Conservation (phyloP, 257 asterid genomes). For the Przewalskia tangutica region DNA sequence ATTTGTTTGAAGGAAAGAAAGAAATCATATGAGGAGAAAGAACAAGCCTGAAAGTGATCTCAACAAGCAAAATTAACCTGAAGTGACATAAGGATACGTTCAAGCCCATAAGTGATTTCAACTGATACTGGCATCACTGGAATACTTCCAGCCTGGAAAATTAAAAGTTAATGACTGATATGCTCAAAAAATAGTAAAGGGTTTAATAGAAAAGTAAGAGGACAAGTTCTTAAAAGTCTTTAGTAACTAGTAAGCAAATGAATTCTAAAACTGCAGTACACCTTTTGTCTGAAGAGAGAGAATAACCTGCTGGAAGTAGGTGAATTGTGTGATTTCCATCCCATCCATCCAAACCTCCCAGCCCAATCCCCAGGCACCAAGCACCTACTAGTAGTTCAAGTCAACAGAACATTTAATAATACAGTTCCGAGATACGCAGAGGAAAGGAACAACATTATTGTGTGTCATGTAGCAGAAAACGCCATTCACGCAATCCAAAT, state of each 20-base stretch:
- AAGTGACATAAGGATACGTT: conserved; percentile 93
- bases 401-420: conserved; percentile 1
- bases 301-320: conserved; percentile 96
- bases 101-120: conserved; percentile 97
- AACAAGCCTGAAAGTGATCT: conserved; percentile 10
- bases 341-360: conserved; percentile 99
- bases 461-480: not conserved
- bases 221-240: not conserved
- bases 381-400: conserved; percentile 51
- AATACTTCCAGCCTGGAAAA: conserved; percentile 82
- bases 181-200: not conserved
- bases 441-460: not conserved
- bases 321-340: conserved; percentile 98
- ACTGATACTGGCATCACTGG: conserved; percentile 83
- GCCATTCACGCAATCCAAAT: not conserved
- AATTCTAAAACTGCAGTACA: not conserved
- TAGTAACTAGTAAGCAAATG: not conserved
- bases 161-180: conserved; percentile 4
- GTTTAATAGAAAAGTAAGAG: not conserved
- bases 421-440: not conserved
- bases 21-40: conserved; percentile 6
- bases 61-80: conserved; percentile 47
- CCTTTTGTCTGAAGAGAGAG: not conserved
- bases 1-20: not conserved
- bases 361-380: conserved; percentile 99